Evolutionary conservation across 2,329 filamentous ascomycete species (phyloP).

Genomic region (Cercospora sojina): DNA sequence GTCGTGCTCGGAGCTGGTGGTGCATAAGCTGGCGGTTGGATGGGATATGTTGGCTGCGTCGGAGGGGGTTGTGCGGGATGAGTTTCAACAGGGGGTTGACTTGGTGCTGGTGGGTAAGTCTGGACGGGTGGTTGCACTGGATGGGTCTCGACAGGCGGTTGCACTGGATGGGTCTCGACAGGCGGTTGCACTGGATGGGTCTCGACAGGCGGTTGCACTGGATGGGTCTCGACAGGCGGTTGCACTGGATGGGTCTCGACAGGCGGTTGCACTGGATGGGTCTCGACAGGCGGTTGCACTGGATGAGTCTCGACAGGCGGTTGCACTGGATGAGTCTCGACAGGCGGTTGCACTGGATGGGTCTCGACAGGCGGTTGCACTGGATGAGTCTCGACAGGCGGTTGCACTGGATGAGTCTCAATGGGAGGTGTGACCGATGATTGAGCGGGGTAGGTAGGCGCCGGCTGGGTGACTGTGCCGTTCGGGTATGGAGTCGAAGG

Average conservation of each 20-base stretch:
- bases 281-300: not conserved
- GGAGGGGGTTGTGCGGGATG: not conserved
- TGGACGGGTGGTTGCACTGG: not conserved
- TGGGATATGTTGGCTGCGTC: not conserved
- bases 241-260: conserved; percentile 1
- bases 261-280: not conserved
- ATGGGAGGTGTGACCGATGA: not conserved
- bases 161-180: not conserved
- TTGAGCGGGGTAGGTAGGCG: conserved; percentile 5
- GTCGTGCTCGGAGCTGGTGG: conserved; percentile 3
- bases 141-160: not conserved
- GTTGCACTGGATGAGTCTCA: not conserved
- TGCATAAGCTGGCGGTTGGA: not conserved
- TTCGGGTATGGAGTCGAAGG: conserved; percentile 2
- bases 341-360: not conserved
- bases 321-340: not conserved
- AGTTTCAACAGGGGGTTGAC: not conserved
- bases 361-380: not conserved
- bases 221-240: not conserved
- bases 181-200: not conserved
- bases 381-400: not conserved
- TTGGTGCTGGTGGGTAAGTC: not conserved
- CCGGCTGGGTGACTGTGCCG: conserved; percentile 1
- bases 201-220: not conserved
- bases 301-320: not conserved